Base-by-base conservation (phyloP, 805 yeast genomes). In the Pichia insulana region DNA sequence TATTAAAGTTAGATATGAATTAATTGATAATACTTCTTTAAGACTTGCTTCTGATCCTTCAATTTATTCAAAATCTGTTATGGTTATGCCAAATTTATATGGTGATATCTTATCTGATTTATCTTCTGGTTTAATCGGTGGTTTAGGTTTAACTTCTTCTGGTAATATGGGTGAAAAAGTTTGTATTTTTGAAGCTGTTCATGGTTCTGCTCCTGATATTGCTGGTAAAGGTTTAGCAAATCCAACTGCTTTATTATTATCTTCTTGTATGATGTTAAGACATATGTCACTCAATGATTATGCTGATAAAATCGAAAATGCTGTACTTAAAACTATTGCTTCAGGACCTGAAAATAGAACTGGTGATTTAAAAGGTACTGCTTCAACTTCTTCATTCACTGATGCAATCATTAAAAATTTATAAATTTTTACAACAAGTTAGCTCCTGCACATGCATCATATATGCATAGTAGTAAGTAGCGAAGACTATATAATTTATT, bases 91-190 rank as follows among this genome's bases (percentile, higher is more conserved):
- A 61, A 92, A 92, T 82, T 78, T 92, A 68, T 92, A 92, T 70
- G 98, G 98, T 78, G 97, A 92, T 68, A 92, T 92, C 69, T 81
- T 92, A 83, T 90, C 97, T 51, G 98, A 92, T 69, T 74, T 92
- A 67, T 87, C 95, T 56, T 85, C 96, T 46, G 98, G 98, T 70
- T 75, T 92, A 61, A 94, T 94, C 54, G 98, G 98, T 65, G 97
- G 98, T 63, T 78, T 90, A 61, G 98, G 98, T 70, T 79, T 92
- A 66, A 92, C 98, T 49, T 98, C 98, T 54, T 87, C 96, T 47
- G 98, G 96, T 67, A 92, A 92, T 80, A 92, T 92, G 89, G 98
- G 98, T 74, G 86, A 87, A 75, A 82, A 85, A 65, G 95, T 90
- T 50, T 87, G 97, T 44, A 90, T 92, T 64, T 92, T 92, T 67